Percentiles rank a stretch among this genome's conserved stretches.
Evolutionary conservation across 2,329 filamentous ascomycete genomes (phyloP).

Genomic region (Aspergillus jensenii): DNA sequence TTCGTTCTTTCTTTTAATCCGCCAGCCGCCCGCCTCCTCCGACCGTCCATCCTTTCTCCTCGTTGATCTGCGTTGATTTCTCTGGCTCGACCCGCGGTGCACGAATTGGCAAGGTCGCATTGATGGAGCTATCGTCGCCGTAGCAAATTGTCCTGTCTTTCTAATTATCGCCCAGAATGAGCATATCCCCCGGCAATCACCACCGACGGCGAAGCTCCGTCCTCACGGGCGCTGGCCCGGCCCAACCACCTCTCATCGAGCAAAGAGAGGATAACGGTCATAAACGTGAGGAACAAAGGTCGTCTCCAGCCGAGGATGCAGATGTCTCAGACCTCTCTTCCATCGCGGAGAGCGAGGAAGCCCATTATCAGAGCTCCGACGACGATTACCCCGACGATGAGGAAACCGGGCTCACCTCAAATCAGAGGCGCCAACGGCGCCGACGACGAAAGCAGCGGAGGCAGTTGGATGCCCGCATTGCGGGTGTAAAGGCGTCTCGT

Average conservation of each 20-base stretch:
- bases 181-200: constrained; percentile 32
- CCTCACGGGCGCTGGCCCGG: constrained; percentile 46
- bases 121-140: constrained; percentile 15
- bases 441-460: constrained; percentile 68
- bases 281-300: constrained; percentile 37
- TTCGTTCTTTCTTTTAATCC: constrained; percentile 2
- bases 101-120: constrained; percentile 5
- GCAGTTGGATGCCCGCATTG: constrained; percentile 68
- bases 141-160: constrained; percentile 5
- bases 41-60: not conserved
- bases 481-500: constrained; percentile 59
- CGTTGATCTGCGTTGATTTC: not conserved
- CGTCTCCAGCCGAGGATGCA: constrained; percentile 34
- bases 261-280: constrained; percentile 27
- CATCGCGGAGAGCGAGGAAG: constrained; percentile 51
- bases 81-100: not conserved
- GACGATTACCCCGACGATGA: constrained; percentile 81
- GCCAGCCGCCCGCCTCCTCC: not conserved
- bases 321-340: constrained; percentile 44
- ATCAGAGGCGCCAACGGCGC: constrained; percentile 66
- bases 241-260: constrained; percentile 36
- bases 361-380: constrained; percentile 62
- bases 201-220: constrained; percentile 42
- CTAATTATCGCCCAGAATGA: constrained; percentile 28
- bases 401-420: constrained; percentile 78